phyloP scores from a whole-genome alignment of 139 green algal species.

The Tetratostichococcus sp. region DNA sequence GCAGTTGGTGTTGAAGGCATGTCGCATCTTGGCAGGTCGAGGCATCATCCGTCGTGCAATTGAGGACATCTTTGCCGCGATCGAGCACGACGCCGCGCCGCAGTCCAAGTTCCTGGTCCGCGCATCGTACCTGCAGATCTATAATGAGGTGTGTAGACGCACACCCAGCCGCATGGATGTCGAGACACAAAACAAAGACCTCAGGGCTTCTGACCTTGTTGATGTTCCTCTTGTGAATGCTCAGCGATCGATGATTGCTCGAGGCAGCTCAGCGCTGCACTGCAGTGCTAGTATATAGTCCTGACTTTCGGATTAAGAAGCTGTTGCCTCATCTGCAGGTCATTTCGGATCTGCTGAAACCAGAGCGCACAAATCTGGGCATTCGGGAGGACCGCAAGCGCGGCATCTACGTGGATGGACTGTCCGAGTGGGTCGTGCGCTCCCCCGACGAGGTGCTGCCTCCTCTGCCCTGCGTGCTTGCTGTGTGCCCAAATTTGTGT shows the following conservation, averaged over 20 bases:
- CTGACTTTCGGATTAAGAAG: too few species aligned
- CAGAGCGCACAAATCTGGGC: conserved; percentile 74
- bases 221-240: too few species aligned
- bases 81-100: conserved; percentile 71
- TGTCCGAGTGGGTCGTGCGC: conserved; percentile 94
- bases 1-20: too few species aligned
- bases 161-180: too few species aligned
- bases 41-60: conserved; percentile 92
- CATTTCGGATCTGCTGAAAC: conserved; percentile 92
- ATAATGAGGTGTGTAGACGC: conserved; percentile 80
- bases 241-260: too few species aligned
- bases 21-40: conserved; percentile 15
- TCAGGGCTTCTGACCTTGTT: too few species aligned
- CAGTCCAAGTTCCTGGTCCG: conserved; percentile 90
- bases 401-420: conserved; percentile 83
- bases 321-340: too few species aligned
- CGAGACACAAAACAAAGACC: too few species aligned
- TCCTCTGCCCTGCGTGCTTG: not conserved
- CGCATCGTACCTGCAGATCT: conserved; percentile 94
- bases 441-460: conserved; percentile 51
- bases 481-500: too few species aligned
- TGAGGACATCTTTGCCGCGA: conserved; percentile 91
- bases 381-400: conserved; percentile 85
- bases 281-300: too few species aligned
- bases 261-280: too few species aligned